These are phyloP conservation scores for Metschnikowia koreensis DNA, from an alignment of 805 yeast genomes.

Conservation along the genomic window DNA sequence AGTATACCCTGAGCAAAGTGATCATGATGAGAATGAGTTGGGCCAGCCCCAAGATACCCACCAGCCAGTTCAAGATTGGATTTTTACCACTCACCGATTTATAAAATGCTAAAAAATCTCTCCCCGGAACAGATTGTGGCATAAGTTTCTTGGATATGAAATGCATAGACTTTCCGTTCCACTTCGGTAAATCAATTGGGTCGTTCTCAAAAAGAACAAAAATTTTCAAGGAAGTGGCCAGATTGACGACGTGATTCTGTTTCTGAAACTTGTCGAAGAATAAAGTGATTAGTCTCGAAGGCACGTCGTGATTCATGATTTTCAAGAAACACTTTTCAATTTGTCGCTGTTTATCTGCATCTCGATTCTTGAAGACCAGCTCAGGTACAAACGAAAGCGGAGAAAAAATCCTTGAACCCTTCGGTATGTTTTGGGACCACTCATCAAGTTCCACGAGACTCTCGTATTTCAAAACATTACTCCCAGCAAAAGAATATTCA, in stretches of 20 bases:
- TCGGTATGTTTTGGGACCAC: slow-evolving; percentile 8
- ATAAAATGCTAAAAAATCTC: neutral
- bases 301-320: slow-evolving; percentile 27
- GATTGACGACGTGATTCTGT: slow-evolving; percentile 29
- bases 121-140: neutral
- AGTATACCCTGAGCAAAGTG: slow-evolving; percentile 22
- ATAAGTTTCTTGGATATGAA: neutral
- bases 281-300: slow-evolving; percentile 21
- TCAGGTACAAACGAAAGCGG: slow-evolving; percentile 12
- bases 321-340: slow-evolving; percentile 18
- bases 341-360: slow-evolving; percentile 3
- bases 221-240: slow-evolving; percentile 17
- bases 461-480: slow-evolving; percentile 11
- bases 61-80: neutral
- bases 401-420: slow-evolving; percentile 11
- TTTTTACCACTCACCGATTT: neutral
- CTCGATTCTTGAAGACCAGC: neutral
- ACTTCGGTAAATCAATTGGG: neutral
- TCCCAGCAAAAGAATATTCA: slow-evolving; percentile 7
- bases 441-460: slow-evolving; percentile 7
- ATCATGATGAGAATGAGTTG: slow-evolving; percentile 8
- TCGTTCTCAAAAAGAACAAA: neutral
- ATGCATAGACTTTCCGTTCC: neutral
- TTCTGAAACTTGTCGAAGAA: slow-evolving; percentile 26
- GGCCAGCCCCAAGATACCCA: neutral